These are phyloP conservation scores for Aegilops longissima DNA, from an alignment of 176 grass and related monocot genomes.

Conservation along the genomic window DNA sequence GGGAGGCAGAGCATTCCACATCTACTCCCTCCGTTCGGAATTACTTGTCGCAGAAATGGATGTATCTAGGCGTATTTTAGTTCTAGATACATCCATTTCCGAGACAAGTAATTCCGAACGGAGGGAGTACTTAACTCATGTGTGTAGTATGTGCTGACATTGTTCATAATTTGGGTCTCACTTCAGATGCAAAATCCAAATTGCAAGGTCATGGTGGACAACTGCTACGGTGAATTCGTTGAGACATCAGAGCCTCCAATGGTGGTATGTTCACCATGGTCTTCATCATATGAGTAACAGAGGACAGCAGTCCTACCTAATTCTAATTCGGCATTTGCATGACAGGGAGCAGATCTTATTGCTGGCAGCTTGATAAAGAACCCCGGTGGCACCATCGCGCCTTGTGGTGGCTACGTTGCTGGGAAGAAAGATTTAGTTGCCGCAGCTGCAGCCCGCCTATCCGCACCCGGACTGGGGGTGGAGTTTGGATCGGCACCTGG, in stretches of 20 bases:
- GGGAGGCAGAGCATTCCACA: neutral
- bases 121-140: slow-evolving; percentile 1
- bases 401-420: slow-evolving; percentile 88
- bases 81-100: too few species aligned
- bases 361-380: slow-evolving; percentile 97
- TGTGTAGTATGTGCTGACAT: neutral
- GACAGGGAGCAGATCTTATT: slow-evolving; percentile 85
- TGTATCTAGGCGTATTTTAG: too few species aligned
- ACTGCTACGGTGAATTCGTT: slow-evolving; percentile 98
- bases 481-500: slow-evolving; percentile 83
- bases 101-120: too few species aligned
- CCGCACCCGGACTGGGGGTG: slow-evolving; percentile 87
- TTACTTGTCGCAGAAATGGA: too few species aligned
- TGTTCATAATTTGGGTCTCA: neutral
- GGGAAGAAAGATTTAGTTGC: slow-evolving; percentile 74
- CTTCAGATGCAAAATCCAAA: slow-evolving; percentile 69
- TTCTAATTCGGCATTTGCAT: slow-evolving; percentile 33
- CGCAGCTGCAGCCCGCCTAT: slow-evolving; percentile 74
- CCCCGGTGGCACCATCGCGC: slow-evolving; percentile 81
- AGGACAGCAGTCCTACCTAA: slow-evolving; percentile 12
- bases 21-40: too few species aligned
- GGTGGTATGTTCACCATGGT: slow-evolving; percentile 54
- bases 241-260: slow-evolving; percentile 77
- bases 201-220: slow-evolving; percentile 95
- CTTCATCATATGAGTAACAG: neutral